Percentiles rank a stretch among this genome's conserved stretches.
phyloP scores from a whole-genome alignment of 192 early-diverging fungal species.

The Gonapodya prolifera region DNA sequence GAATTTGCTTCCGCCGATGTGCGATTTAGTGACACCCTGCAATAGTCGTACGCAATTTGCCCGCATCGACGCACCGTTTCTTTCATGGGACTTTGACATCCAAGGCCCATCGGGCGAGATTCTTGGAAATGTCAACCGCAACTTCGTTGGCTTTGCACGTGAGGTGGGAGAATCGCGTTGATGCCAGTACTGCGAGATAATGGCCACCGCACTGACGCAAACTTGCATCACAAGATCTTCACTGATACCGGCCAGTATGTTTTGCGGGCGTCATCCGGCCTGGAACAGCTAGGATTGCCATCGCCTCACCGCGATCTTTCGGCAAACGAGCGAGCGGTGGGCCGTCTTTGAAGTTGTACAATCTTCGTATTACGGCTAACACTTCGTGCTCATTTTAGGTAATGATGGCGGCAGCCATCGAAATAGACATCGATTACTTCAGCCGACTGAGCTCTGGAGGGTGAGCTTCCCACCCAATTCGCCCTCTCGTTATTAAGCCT shows the following conservation, averaged over 20 bases:
- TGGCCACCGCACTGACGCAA: neutral
- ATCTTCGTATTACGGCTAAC: neutral
- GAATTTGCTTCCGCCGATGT: slow-evolving; percentile 23
- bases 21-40: slow-evolving; percentile 7
- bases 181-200: slow-evolving; percentile 8
- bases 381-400: too few relatives aligned
- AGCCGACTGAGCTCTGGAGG: slow-evolving; percentile 28
- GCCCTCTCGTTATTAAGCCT: neutral
- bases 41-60: slow-evolving; percentile 44
- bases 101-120: slow-evolving; percentile 32
- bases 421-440: slow-evolving; percentile 85
- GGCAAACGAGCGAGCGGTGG: slow-evolving; percentile 65
- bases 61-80: slow-evolving; percentile 51
- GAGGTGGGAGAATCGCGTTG: slow-evolving; percentile 22
- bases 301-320: slow-evolving; percentile 32
- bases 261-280: slow-evolving; percentile 39
- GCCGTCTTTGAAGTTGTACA: neutral
- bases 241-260: slow-evolving; percentile 78
- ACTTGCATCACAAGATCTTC: slow-evolving; percentile 39
- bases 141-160: slow-evolving; percentile 70
- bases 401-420: slow-evolving; percentile 65
- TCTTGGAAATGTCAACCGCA: slow-evolving; percentile 54
- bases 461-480: neutral
- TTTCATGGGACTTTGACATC: slow-evolving; percentile 71
- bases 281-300: neutral